phyloP scores from a whole-genome alignment of 129 eudicot species.

The Chrysanthemum lavandulifolium region DNA sequence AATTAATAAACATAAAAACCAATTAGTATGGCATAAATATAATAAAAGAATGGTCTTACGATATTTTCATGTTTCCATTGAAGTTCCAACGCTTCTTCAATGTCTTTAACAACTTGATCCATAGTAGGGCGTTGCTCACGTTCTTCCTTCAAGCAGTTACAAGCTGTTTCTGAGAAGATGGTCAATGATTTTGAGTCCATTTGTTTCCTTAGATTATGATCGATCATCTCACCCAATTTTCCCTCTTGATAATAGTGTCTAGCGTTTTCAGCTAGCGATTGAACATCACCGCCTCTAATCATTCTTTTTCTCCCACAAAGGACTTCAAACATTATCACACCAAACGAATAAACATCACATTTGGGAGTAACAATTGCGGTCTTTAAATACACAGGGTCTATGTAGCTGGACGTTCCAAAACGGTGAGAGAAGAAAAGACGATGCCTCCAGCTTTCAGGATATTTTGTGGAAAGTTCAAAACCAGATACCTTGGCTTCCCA shows the following conservation, averaged over 20 bases:
- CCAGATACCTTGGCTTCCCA: slow-evolving; percentile 21
- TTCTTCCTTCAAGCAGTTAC: not conserved
- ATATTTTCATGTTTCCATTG: slow-evolving; percentile 5
- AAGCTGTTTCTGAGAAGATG: not conserved
- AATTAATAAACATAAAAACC: not conserved
- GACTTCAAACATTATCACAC: slow-evolving; percentile 22
- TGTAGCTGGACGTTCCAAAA: not conserved
- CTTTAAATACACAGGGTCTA: not conserved
- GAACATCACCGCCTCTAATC: not conserved
- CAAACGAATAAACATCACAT: slow-evolving; percentile 24
- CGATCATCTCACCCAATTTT: not conserved
- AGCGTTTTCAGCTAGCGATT: not conserved
- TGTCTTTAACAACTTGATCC: slow-evolving; percentile 4
- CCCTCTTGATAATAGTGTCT: not conserved
- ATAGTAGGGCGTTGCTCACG: not conserved
- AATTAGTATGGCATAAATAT: not conserved
- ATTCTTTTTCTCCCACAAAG: not conserved
- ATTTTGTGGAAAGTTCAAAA: slow-evolving; percentile 20
- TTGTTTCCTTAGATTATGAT: slow-evolving; percentile 11
- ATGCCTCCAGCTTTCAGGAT: slow-evolving; percentile 17
- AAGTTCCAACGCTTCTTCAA: slow-evolving; percentile 12
- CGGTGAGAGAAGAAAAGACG: slow-evolving; percentile 12
- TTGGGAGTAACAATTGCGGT: slow-evolving; percentile 9
- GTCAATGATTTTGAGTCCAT: not conserved
- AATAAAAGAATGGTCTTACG: slow-evolving; percentile 7